Evolutionary conservation across 169 alveolate species (phyloP), one percentile per base, ranked within the genome.

Genomic region (Plasmodium blacklocki): DNA sequence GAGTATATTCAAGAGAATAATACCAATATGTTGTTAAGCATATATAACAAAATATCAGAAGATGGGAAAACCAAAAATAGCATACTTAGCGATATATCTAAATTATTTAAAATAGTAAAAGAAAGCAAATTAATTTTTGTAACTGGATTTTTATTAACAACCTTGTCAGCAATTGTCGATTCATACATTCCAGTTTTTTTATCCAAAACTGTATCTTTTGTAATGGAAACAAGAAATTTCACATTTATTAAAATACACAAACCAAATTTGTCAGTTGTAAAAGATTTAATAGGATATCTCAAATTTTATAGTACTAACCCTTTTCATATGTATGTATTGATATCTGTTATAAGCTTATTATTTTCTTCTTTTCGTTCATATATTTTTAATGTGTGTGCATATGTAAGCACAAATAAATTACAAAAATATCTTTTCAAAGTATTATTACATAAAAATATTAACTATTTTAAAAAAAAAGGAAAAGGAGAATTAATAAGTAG

Each of bases 401-500:
- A 80, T 60, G 15, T 67, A 80, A 80, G 90, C 63, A 80, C 90
- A 4, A 67, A 68, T 43, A 80, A 67, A n/a, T 60, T 80, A 29
- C 90, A 80, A 43, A 62, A 62, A 43, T 60, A 68, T 50, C 49
- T 80, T 67, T 80, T 80, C 59, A 80, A 66, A 6, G 83, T 80
- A 45, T 68, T 80, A 18, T 15, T 80, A 18, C 47, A 80, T 56
- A 80, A 80, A 62, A 56, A 68, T 29, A 67, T 80, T 9, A 80
- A 60, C 47, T 67, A 67, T 15, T 80, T 67, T 54, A 80, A 80
- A 52, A 80, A 80, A 80, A 80, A 71, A 72, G 83, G 83, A 23
- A 80, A 39, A 56, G 83, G 83, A 49, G 90, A 67, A 80, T 68
- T 80, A 54, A 56, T 80, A 23, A 80, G 90, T 70, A 67, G 90